Evolutionary conservation across 192 early-diverging fungal genomes (phyloP).

Genomic region (Backusella macrospora): DNA sequence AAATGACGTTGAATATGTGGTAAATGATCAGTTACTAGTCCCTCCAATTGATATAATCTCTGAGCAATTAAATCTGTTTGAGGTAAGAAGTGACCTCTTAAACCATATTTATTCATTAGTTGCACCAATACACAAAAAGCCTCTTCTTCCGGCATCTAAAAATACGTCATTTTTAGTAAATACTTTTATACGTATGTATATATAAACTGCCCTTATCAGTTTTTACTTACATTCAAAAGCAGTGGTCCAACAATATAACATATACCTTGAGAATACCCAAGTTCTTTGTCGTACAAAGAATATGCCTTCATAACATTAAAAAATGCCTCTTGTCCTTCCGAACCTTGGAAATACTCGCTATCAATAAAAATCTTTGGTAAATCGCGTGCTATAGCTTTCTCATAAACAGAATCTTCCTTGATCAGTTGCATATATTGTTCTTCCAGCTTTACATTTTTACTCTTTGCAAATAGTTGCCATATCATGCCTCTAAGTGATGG

Average conservation of each 20-base stretch:
- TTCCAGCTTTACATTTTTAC: slow-evolving; percentile 80
- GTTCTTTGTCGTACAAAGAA: slow-evolving; percentile 85
- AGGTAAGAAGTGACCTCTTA: slow-evolving; percentile 90
- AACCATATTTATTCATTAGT: slow-evolving; percentile 85
- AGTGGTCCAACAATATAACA: slow-evolving; percentile 91
- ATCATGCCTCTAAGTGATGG: slow-evolving; percentile 87
- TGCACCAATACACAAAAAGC: slow-evolving; percentile 92
- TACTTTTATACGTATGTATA: neutral
- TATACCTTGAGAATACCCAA: slow-evolving; percentile 98
- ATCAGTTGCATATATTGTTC: slow-evolving; percentile 75
- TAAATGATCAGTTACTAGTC: slow-evolving; percentile 79
- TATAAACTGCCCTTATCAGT: neutral
- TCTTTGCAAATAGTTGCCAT: slow-evolving; percentile 90
- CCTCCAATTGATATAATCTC: slow-evolving; percentile 88
- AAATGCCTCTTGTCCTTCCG: slow-evolving; percentile 84
- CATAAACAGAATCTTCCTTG: slow-evolving; percentile 65
- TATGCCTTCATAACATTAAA: slow-evolving; percentile 94
- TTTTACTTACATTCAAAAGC: slow-evolving; percentile 77
- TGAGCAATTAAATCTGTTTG: slow-evolving; percentile 86
- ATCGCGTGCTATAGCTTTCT: slow-evolving; percentile 91
- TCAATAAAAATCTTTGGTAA: slow-evolving; percentile 82
- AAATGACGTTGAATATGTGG: slow-evolving; percentile 84
- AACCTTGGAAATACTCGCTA: slow-evolving; percentile 80
- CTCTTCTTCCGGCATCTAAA: slow-evolving; percentile 98
- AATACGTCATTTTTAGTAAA: neutral